These are phyloP conservation scores for Solanum boliviense DNA, from an alignment of 257 asterid species.

Conservation along the genomic window DNA sequence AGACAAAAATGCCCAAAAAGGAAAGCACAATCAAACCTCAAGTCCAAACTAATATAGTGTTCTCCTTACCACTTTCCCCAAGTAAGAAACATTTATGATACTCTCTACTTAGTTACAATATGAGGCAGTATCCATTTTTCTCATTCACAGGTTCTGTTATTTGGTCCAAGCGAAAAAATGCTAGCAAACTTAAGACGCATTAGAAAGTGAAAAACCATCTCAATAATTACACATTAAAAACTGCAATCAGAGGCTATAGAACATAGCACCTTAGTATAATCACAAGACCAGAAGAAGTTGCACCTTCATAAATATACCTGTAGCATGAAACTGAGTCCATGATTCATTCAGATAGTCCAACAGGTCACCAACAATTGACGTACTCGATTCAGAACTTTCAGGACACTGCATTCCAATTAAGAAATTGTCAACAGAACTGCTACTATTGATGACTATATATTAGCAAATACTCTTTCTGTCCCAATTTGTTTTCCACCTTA, in stretches of 20 bases:
- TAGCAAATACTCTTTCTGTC: background rate
- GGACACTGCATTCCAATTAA: constrained; percentile 29
- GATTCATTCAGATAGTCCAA: constrained; percentile 92
- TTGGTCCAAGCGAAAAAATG: background rate
- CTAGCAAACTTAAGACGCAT: background rate
- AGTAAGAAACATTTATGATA: background rate
- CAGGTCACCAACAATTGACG: constrained; percentile 70
- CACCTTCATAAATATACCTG: constrained; percentile 35
- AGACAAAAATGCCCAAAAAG: background rate
- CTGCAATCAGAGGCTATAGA: background rate
- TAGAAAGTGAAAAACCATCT: background rate
- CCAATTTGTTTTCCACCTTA: background rate
- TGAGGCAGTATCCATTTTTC: background rate
- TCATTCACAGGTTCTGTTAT: background rate
- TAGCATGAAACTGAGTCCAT: constrained; percentile 98
- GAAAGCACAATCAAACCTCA: background rate
- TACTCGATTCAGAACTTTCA: constrained; percentile 28
- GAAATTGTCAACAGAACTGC: background rate
- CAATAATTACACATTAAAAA: background rate
- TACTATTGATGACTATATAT: background rate
- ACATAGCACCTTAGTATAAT: background rate
- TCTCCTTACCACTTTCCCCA: background rate
- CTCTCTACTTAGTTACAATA: background rate
- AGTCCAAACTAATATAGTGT: background rate
- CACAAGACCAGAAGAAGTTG: background rate